These are phyloP conservation scores for Nakazawaea wickerhamii DNA, from an alignment of 805 yeast species.

Conservation along the genomic window DNA sequence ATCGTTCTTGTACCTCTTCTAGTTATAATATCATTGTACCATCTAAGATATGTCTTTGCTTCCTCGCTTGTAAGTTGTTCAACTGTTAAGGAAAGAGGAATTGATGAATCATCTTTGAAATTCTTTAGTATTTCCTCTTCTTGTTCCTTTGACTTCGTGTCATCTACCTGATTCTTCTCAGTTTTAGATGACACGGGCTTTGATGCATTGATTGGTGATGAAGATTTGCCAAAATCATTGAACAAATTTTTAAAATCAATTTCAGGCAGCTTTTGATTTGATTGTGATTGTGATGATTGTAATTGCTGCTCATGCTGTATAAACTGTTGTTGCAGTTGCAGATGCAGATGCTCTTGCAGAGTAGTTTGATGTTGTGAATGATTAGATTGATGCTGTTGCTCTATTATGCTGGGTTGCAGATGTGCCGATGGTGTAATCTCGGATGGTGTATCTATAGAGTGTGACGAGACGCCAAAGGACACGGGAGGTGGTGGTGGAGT, in stretches of 20 bases:
- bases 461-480: constrained; percentile 39
- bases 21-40: constrained; percentile 84
- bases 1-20: constrained; percentile 65
- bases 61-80: constrained; percentile 74
- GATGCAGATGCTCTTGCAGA: background rate
- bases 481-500: constrained; percentile 43
- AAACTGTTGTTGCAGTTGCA: constrained; percentile 1
- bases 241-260: constrained; percentile 12
- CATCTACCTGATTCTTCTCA: background rate
- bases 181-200: background rate
- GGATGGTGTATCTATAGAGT: constrained; percentile 12
- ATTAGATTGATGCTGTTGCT: constrained; percentile 2
- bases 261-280: constrained; percentile 1
- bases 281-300: background rate
- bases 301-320: background rate
- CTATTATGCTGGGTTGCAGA: constrained; percentile 9
- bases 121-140: constrained; percentile 2
- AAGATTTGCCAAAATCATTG: background rate
- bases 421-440: background rate
- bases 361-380: constrained; percentile 6
- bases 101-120: constrained; percentile 31
- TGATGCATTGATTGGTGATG: background rate
- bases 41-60: constrained; percentile 77
- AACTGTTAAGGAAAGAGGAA: constrained; percentile 61
- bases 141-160: background rate